phyloP scores from a whole-genome alignment of 805 yeast genomes.

The Wickerhamiella allomyrinae region DNA sequence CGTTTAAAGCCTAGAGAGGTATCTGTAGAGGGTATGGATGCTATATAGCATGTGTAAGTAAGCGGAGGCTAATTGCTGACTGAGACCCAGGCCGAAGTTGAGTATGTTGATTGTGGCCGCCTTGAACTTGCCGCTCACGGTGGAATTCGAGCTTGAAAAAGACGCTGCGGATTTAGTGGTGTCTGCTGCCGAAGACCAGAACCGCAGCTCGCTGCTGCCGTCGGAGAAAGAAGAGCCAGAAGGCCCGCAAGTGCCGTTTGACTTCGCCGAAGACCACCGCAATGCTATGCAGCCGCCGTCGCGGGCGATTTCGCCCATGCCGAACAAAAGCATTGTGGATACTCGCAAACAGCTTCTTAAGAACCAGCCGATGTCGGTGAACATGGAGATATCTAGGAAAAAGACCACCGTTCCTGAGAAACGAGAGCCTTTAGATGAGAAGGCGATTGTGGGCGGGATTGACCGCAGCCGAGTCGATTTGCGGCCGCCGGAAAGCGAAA shows the following conservation, averaged over 20 bases:
- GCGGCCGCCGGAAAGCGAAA: neutral
- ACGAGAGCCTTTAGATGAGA: neutral
- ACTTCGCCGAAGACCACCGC: constrained; percentile 7
- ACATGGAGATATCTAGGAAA: neutral
- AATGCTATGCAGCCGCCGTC: constrained; percentile 4
- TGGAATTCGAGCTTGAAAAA: constrained; percentile 14
- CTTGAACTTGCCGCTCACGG: constrained; percentile 22
- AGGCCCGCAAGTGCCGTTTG: constrained; percentile 15
- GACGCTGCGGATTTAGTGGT: neutral
- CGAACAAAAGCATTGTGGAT: constrained; percentile 14
- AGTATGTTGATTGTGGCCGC: constrained; percentile 20
- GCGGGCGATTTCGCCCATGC: constrained; percentile 7
- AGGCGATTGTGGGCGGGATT: neutral
- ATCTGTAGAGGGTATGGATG: no score
- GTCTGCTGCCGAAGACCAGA: constrained; percentile 8
- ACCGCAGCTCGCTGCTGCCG: constrained; percentile 2
- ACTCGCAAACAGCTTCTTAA: constrained; percentile 10
- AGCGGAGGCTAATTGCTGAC: no score
- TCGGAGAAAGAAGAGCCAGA: constrained; percentile 2
- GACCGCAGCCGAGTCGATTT: neutral
- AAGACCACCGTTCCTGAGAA: neutral
- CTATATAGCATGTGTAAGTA: no score
- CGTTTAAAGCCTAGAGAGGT: no score
- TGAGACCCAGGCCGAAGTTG: no score
- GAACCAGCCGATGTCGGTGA: constrained; percentile 1